phyloP scores from a whole-genome alignment of 441 rosid genomes.

The Erodium texanum region DNA sequence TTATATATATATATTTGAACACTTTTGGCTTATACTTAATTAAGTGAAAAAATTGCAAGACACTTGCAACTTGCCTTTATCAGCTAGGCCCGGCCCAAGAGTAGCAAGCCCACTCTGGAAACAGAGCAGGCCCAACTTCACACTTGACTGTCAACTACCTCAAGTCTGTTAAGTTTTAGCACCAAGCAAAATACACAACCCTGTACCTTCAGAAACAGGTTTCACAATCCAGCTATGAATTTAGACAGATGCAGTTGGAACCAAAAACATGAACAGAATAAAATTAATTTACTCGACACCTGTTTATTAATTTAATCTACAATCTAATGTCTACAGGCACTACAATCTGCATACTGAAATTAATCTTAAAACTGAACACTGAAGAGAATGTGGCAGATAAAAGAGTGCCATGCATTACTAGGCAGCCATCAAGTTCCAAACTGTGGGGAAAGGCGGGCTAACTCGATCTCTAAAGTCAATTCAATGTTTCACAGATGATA shows the following conservation, averaged over 20 bases:
- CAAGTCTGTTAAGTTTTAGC: not conserved
- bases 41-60: no score
- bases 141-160: no score
- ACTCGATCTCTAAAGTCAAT: not conserved
- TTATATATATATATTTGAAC: no score
- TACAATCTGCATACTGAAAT: constrained; percentile 2
- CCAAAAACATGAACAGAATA: not conserved
- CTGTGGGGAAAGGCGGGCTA: not conserved
- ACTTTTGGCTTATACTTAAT: no score
- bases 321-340: not conserved
- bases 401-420: not conserved
- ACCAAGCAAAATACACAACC: not conserved
- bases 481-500: not conserved
- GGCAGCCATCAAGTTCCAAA: not conserved
- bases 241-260: not conserved
- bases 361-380: not conserved
- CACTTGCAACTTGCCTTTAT: no score
- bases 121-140: no score
- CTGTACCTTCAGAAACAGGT: not conserved
- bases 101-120: no score
- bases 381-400: not conserved
- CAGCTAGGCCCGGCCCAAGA: no score
- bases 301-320: not conserved
- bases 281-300: not conserved
- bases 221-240: not conserved